Percentiles rank a stretch among this genome's conserved stretches.
Evolutionary conservation across 352 stramenopile genomes (phyloP).

Genomic region (Peronospora tabacina): DNA sequence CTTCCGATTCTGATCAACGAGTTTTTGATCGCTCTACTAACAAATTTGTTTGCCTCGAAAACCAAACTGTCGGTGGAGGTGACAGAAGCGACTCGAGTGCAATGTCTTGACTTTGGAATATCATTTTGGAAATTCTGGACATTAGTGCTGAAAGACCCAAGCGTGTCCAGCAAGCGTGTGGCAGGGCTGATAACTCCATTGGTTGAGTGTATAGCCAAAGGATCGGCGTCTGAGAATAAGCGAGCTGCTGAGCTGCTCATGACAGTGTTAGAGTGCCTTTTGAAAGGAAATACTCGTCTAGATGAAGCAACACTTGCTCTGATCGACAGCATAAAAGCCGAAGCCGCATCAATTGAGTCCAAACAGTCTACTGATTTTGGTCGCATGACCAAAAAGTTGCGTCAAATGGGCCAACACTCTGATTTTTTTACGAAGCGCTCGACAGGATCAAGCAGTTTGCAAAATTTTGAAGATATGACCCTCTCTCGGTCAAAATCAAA

Average conservation of each 20-base stretch:
- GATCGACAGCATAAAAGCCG: constrained; percentile 48
- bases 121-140: constrained; percentile 70
- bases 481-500: constrained; percentile 21
- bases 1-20: constrained; percentile 66
- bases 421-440: constrained; percentile 47
- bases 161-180: constrained; percentile 47
- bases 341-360: constrained; percentile 44
- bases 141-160: constrained; percentile 40
- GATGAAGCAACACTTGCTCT: constrained; percentile 39
- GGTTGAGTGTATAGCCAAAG: constrained; percentile 45
- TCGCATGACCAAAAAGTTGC: constrained; percentile 58
- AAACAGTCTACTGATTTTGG: constrained; percentile 61
- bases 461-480: constrained; percentile 19
- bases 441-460: constrained; percentile 8
- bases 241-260: constrained; percentile 64
- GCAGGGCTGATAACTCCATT: constrained; percentile 43
- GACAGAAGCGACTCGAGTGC: constrained; percentile 47
- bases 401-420: constrained; percentile 43
- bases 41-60: constrained; percentile 35
- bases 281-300: constrained; percentile 42
- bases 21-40: constrained; percentile 51
- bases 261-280: constrained; percentile 45
- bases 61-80: constrained; percentile 15
- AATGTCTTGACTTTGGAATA: constrained; percentile 65
- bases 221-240: constrained; percentile 44